A percentile compares a stretch with the other conserved stretches of the same genome.
Evolutionary conservation across 257 asterid species (phyloP).

Genomic region (Rubia yunnanensis): DNA sequence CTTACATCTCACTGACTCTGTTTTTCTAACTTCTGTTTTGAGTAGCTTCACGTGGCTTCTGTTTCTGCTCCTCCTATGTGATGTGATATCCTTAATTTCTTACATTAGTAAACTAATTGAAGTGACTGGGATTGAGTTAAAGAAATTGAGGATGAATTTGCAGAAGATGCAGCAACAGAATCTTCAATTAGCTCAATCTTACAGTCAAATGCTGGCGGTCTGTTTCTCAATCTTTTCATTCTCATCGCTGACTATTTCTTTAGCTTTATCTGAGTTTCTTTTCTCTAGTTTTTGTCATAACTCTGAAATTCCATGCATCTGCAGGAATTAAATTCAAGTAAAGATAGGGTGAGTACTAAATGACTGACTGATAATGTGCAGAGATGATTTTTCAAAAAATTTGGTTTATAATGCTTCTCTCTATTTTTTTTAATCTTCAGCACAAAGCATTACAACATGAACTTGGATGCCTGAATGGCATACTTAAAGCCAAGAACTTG

Average conservation of each 20-base stretch:
- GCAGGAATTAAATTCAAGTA: conserved; percentile 69
- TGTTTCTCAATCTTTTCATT: conserved; percentile 10
- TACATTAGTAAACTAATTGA: conserved; percentile 52
- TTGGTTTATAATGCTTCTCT: conserved; percentile 1
- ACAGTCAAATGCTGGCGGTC: conserved; percentile 52
- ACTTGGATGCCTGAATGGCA: conserved; percentile 52
- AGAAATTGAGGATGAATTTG: conserved; percentile 41
- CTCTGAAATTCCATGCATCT: conserved; percentile 13
- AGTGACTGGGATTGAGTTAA: conserved; percentile 50
- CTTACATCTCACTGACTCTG: neutral
- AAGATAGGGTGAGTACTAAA: conserved; percentile 48
- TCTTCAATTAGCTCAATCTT: conserved; percentile 45
- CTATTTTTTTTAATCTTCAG: conserved; percentile 31
- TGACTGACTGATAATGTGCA: neutral
- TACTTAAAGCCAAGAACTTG: conserved; percentile 37
- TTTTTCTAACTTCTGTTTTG: neutral
- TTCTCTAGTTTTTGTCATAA: conserved; percentile 6
- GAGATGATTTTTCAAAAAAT: conserved; percentile 4
- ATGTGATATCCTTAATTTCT: conserved; percentile 24
- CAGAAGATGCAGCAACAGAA: conserved; percentile 65
- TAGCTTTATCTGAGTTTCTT: neutral
- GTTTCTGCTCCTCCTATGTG: neutral
- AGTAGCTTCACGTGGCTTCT: conserved; percentile 7
- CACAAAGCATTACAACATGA: conserved; percentile 56
- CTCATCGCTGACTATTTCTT: neutral